Base-by-base conservation (phyloP, 768 basidiomycete species). In the Podaxis sp. region DNA sequence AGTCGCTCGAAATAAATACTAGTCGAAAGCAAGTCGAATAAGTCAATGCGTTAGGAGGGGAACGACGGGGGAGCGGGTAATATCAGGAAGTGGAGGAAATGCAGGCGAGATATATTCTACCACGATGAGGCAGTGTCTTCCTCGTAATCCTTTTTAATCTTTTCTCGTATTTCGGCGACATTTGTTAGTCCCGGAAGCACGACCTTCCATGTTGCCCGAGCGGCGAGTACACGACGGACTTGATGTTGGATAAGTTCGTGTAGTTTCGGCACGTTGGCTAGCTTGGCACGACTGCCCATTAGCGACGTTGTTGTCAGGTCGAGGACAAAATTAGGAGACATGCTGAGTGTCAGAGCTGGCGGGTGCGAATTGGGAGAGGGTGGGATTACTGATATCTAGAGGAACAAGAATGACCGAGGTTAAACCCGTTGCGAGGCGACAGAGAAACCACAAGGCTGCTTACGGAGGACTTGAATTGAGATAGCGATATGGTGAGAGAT, bases 231-330 rank as follows among this genome's bases (percentile, higher is more conserved):
- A 50, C 82, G 82, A 42, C 91, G 81, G 0, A 97, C 83, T 72
- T 96, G 91, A 64, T 89, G 84, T 64, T 91, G 83, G 54, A 99
- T 93, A 54, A 99, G 80, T 71, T 99, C 95, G 66, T 98, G 95
- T 14, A 98, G 78, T 73, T 99, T 99, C 25, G 97, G 96, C 1
- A 99, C 91, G 68, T 99, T 95, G 62, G 93, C 94, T 1, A 99
- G 81, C 74, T 98, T 97, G n/a, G 97, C 95, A 48, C 96, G 87
- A 65, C 92, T 95, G 18, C 97, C 97, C 78, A 98, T 88, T 3
- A 98, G 82, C 27, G 95, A 98, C 5, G 88, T 93, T 10, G 93
- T 95, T 53, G 88, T 85, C 46, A 99, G 79, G 66, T 90, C 86
- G 18, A 99, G 85, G 14, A 85, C 85, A 68, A 99, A 97, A 67